These are phyloP conservation scores for Pseudocercospora fijiensis DNA, from an alignment of 2,329 filamentous ascomycete species.

Conservation along the genomic window DNA sequence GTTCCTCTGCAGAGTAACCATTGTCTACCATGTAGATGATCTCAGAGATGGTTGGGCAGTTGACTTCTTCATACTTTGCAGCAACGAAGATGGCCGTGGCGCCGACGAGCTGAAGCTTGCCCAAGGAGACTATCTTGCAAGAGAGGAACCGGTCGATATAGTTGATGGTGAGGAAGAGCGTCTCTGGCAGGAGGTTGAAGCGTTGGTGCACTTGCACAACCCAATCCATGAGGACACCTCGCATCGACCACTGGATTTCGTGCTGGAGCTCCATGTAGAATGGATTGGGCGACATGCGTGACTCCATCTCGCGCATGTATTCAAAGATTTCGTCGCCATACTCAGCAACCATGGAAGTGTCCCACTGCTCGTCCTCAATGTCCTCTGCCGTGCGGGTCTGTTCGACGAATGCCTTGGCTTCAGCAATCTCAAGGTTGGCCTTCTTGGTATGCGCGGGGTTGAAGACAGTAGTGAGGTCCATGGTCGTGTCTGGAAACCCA, in stretches of 20 bases:
- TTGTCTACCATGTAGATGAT: constrained; percentile 98
- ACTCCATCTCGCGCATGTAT: constrained; percentile 88
- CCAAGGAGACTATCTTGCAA: constrained; percentile 88
- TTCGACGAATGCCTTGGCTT: constrained; percentile 66
- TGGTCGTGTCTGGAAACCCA: constrained; percentile 71
- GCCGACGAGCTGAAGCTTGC: constrained; percentile 92
- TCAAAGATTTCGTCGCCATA: constrained; percentile 94
- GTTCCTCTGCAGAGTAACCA: constrained; percentile 85
- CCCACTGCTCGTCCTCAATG: constrained; percentile 83
- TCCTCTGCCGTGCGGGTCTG: constrained; percentile 67
- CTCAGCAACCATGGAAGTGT: constrained; percentile 96
- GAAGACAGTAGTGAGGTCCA: constrained; percentile 65
- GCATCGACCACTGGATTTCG: constrained; percentile 99
- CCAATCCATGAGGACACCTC: constrained; percentile 96
- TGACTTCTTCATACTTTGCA: constrained; percentile 98
- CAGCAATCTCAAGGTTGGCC: constrained; percentile 69
- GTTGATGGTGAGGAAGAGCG: constrained; percentile 90
- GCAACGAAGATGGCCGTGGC: constrained; percentile 94
- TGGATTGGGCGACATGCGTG: constrained; percentile 78
- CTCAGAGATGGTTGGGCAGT: constrained; percentile 90
- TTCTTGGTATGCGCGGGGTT: constrained; percentile 62
- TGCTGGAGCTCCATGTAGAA: constrained; percentile 96
- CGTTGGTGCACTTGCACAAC: constrained; percentile 92
- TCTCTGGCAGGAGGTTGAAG: constrained; percentile 89
- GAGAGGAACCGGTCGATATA: constrained; percentile 97